Percentiles rank a stretch among this genome's conserved stretches.
Evolutionary conservation across 768 basidiomycete species (phyloP).

Genomic region (Suillus ampliporus): DNA sequence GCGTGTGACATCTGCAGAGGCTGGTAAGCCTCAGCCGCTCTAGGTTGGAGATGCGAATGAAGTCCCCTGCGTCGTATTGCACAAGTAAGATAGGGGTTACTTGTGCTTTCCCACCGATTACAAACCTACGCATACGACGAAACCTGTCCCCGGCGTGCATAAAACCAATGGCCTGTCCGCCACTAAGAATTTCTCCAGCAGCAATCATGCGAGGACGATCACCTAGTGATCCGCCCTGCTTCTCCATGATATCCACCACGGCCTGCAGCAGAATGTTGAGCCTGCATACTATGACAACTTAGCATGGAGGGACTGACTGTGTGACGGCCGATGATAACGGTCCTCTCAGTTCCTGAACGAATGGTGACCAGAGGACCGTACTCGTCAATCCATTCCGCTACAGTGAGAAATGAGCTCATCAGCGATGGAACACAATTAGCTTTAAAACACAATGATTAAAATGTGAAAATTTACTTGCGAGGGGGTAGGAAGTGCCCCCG

Average conservation of each 20-base stretch:
- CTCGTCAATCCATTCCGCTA: conserved; percentile 26
- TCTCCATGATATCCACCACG: conserved; percentile 62
- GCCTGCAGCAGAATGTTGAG: conserved; percentile 36
- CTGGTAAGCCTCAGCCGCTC: conserved; percentile 47
- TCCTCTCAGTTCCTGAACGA: conserved; percentile 23
- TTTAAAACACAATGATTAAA: not conserved
- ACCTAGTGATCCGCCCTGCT: conserved; percentile 51
- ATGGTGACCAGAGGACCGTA: conserved; percentile 32
- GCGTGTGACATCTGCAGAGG: conserved; percentile 46
- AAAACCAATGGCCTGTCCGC: conserved; percentile 56
- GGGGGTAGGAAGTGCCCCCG: not conserved
- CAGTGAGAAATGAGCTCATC: not conserved
- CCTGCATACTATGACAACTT: not conserved
- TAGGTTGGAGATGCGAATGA: conserved; percentile 56
- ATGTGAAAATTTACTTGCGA: not conserved
- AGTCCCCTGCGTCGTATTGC: conserved; percentile 45
- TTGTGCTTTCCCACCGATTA: not conserved
- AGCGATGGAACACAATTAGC: not conserved
- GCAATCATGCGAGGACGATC: conserved; percentile 55
- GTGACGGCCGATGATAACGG: conserved; percentile 33
- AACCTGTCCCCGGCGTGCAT: conserved; percentile 55
- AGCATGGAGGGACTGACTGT: conserved; percentile 14
- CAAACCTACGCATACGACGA: conserved; percentile 58
- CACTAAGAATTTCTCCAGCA: conserved; percentile 56
- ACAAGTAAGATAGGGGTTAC: not conserved